Base-by-base conservation (phyloP, 1,284 basidiomycete species). In the Pyrrhoderma lamaoense region DNA sequence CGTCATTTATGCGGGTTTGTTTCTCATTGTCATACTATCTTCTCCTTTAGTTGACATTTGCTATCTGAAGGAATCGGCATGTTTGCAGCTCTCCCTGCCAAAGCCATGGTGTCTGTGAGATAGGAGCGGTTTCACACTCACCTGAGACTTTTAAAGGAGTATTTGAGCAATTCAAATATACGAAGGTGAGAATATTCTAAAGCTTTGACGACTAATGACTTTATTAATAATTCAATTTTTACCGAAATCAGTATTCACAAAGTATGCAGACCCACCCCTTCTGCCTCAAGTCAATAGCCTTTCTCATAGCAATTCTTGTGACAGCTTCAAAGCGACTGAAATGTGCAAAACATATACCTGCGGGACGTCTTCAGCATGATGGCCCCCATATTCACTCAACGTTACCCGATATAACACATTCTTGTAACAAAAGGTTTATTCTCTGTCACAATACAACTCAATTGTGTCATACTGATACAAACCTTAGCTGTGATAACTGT, bases 1-100 rank as follows among this genome's bases (percentile, higher is more conserved):
- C 54, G 70, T n/a, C 80, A 82, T 64, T 68, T 82, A 18, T 82
- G 80, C 67, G 79, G 77, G 78, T 80, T 38, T 31, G 27, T 11
- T 31, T 31, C 11, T 31, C n/a, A n/a, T n/a, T n/a, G n/a, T n/a
- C n/a, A n/a, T n/a, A n/a, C n/a, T n/a, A n/a, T n/a, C 11, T 31
- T 11, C 27, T 31, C 27, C 11, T 31, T 11, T 31, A 31, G 11
- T 31, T 31, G 27, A 31, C 11, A 31, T 31, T 31, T 31, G 27
- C 14, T 7, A 34, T 22, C n/a, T 53, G 56, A 55, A 78, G 76
- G 0, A 69, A 80, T 65, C 65, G 70, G 8, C 79, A 82, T 60
- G 49, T 66, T 13, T 82, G 80, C 58, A 53, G 58, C 7, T 62
- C 64, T 0, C 38, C 63, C 1, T 82, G 80, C 56, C 56, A 64